Base-by-base conservation (phyloP, 345 rosid genomes). In the Sisymbrium altissimum region DNA sequence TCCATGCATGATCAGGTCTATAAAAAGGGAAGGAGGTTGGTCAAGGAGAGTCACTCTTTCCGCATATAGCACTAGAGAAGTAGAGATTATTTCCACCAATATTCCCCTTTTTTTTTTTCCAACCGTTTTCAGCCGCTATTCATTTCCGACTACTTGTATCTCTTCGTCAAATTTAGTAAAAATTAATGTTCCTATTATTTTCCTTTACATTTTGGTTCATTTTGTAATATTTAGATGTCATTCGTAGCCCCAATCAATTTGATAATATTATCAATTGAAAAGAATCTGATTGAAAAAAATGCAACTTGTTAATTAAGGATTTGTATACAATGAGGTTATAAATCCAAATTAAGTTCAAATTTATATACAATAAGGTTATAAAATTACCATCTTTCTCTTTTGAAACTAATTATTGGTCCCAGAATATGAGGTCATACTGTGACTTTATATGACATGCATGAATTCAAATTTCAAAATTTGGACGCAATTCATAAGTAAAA, bases 321-420 rank as follows among this genome's bases (percentile, higher is more conserved):
- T 66, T 38, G 38, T 33, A 70, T 12, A 7, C 30, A 50, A 69
- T 44, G 59, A 46, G 58, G 66, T 59, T 44, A 58, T 32, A 58
- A 38, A 46, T n/a, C 11, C 18, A 36, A 23, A n/a, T n/a, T n/a
- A n/a, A 70, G 30, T 15, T 59, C 58, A 55, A 40, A 68, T 23
- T 14, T 19, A 65, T 30, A 70, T 12, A 7, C 30, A 50, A 69
- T 44, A 70, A 46, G 58, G 66, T 59, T 44, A 58, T 32, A 58
- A 33, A 33, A 48, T 60, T 23, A 25, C 21, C 59, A 45, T 36
- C 8, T 60, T 21, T 59, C 3, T 48, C 49, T 70, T 27, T 36
- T 38, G 59, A 60, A 48, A 48, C 23, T 12, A 36, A 48, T 0
- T 15, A 3, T 57, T 35, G 49, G 58, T 59, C 30, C 39, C 58